Evolutionary conservation across 2,329 filamentous ascomycete genomes (phyloP), one percentile per base, ranked within the genome.

Genomic region (Alternaria novae-zelandiae): DNA sequence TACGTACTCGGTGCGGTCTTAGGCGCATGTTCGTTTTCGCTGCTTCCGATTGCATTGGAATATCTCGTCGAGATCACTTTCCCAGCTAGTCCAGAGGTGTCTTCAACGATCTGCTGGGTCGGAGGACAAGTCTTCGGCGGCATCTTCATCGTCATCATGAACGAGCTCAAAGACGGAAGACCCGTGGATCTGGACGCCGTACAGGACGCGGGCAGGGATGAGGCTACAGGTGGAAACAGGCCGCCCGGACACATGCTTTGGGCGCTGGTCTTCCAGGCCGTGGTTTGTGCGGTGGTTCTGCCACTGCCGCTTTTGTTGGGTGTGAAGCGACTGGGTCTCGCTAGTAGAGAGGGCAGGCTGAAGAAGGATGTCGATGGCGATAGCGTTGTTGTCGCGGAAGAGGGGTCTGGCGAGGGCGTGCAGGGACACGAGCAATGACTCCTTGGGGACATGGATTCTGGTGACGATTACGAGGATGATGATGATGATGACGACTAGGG

Each of bases 11-110:
- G 92, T 68, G 88, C 90, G 3, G 66, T 96, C 15, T 84, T 97
- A 4, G 96, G 96, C 47, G 94, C 93, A 1, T 83, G 92, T 0
- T 89, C 87, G 10, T 98, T 98, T 81, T 86, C 86, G 20, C 82
- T 98, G 4, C 86, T 98, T 1, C 96, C 96, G 4, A 87, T 97
- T 41, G 91, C 89, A 6, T 86, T 98, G 54, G 96, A 99, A 80
- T 94, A 91, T 71, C 83, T 97, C 15, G 92, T 92, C 55, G 93
- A 98, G 78, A 87, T 97, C 63, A 94, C 91, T 6, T 92, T 96
- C 74, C 96, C 96, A 0, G 88, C 96, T 25, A 90, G 89, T 44
- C 94, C 96, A 0, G 95, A 97, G 80, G 87, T 97, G 47, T 92
- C 92, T 1, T 92, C 89, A 65, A 93, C 92, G 26, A 84, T 96